These are phyloP conservation scores for Globisporangium mamillatum DNA, from an alignment of 352 stramenopile species.

Conservation along the genomic window DNA sequence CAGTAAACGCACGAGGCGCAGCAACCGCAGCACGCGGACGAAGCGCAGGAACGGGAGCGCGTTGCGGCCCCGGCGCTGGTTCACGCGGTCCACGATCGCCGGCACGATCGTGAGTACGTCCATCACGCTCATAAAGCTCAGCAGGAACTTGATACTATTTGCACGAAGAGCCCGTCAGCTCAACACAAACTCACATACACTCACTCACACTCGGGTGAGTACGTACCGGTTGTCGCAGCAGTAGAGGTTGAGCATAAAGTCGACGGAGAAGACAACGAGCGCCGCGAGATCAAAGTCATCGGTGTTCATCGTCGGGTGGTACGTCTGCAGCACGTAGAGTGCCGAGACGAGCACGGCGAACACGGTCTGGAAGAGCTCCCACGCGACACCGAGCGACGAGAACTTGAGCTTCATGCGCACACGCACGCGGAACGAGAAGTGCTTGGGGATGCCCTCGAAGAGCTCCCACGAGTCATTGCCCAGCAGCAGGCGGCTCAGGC, in stretches of 20 bases:
- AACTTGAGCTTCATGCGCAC: constrained; percentile 66
- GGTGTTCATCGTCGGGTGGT: constrained; percentile 24
- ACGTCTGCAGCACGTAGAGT: constrained; percentile 55
- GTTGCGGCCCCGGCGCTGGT: constrained; percentile 5
- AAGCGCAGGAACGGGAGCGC: constrained; percentile 60
- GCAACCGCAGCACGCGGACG: constrained; percentile 51
- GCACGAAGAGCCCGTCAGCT: background rate
- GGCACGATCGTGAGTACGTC: constrained; percentile 62
- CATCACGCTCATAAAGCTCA: constrained; percentile 58
- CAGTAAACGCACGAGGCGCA: constrained; percentile 52
- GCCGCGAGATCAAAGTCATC: constrained; percentile 35
- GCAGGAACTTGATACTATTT: constrained; percentile 27
- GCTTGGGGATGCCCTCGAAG: constrained; percentile 50
- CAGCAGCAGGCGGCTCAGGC: constrained; percentile 12
- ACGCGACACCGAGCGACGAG: constrained; percentile 40
- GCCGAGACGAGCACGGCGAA: constrained; percentile 50
- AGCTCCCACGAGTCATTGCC: constrained; percentile 31
- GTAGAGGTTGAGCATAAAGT: constrained; percentile 67
- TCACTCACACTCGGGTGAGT: background rate
- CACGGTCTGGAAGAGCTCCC: constrained; percentile 60
- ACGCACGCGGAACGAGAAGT: constrained; percentile 44
- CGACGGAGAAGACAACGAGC: constrained; percentile 43
- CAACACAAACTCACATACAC: background rate
- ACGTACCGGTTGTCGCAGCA: constrained; percentile 51
- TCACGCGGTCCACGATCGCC: constrained; percentile 38